Evolutionary conservation across 2,329 filamentous ascomycete species (phyloP), one percentile per base, ranked within the genome.

Genomic region (Alternaria sp.): DNA sequence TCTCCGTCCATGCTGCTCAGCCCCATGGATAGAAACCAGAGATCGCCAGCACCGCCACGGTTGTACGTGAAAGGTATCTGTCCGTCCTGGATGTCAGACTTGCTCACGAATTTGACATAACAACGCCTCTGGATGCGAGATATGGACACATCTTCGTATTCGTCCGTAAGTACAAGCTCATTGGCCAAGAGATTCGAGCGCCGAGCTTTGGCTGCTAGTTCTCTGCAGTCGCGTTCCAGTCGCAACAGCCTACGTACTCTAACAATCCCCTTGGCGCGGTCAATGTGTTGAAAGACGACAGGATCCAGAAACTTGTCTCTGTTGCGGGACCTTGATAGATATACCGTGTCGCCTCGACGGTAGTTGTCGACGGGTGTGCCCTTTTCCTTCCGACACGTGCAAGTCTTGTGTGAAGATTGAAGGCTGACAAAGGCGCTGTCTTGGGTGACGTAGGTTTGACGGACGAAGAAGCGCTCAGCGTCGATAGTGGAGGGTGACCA

Each of bases 371-470:
- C 25, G 15, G 66, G 54, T 67, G 61, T 5, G 59, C 36, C 4
- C 55, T 68, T 57, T 57, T 63, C 8, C 67, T 23, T 67, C n/a
- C 65, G 52, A 68, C 74, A 88, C 79, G 23, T 67, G 67, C 91
- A 93, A 4, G 49, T 67, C 30, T 89, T 82, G 68, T 94, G 88
- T 0, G 78, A 69, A 5, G 84, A 64, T 9, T 84, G 76, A 0
- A 93, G 77, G 0, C 87, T 87, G 0, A 88, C 79, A 82, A 92
- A 94, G 15, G 86, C 85, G 3, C 87, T 85, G 1, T 90, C 84
- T 1, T 84, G 79, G 1, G 85, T 84, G 1, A 88, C 73, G 67
- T 92, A 95, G 0, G 87, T 90, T 67, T 93, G 90, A 0, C 92
- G 86, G 3, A 94, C 85, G 63, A 95, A 92, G 49, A 90, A 87